Percentiles rank a stretch among this genome's conserved stretches.
Evolutionary conservation across 2,329 filamentous ascomycete species (phyloP).

Genomic region (Diaporthe citrichinensis): DNA sequence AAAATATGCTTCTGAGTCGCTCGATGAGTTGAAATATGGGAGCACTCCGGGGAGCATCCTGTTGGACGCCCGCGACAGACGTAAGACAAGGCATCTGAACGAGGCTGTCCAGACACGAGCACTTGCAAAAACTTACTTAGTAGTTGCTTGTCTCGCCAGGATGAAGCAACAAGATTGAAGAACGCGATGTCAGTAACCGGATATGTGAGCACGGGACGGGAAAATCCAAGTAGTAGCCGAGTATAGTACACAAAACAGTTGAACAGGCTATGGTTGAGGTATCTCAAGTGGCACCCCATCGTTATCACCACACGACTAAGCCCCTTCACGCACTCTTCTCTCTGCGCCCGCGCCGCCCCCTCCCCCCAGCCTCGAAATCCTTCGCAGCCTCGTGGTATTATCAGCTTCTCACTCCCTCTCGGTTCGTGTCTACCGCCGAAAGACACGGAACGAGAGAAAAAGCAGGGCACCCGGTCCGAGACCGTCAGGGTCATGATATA

Average conservation of each 20-base stretch:
- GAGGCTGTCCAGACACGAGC: not conserved
- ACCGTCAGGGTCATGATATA: slow-evolving; percentile 45
- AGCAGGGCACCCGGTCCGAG: slow-evolving; percentile 41
- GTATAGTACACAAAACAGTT: slow-evolving; percentile 42
- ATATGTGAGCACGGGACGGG: slow-evolving; percentile 18
- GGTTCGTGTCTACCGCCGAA: slow-evolving; percentile 45
- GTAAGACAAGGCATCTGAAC: not conserved
- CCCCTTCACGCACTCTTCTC: slow-evolving; percentile 1
- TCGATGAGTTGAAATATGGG: not conserved
- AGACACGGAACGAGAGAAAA: slow-evolving; percentile 45
- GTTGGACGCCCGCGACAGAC: not conserved
- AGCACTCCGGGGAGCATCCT: not conserved
- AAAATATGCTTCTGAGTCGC: not conserved
- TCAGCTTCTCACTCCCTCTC: slow-evolving; percentile 37
- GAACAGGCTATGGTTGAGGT: slow-evolving; percentile 44
- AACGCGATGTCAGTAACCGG: not conserved
- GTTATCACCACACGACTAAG: slow-evolving; percentile 38
- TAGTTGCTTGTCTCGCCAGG: not conserved
- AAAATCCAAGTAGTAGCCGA: slow-evolving; percentile 31
- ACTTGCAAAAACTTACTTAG: not conserved
- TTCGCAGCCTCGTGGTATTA: slow-evolving; percentile 38
- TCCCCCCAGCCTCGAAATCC: not conserved
- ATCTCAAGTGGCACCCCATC: slow-evolving; percentile 41
- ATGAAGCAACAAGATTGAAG: not conserved
- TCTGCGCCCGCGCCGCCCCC: slow-evolving; percentile 22